Base-by-base conservation (phyloP, 73 alveolate genomes). In the Symbiodinium pilosum region DNA sequence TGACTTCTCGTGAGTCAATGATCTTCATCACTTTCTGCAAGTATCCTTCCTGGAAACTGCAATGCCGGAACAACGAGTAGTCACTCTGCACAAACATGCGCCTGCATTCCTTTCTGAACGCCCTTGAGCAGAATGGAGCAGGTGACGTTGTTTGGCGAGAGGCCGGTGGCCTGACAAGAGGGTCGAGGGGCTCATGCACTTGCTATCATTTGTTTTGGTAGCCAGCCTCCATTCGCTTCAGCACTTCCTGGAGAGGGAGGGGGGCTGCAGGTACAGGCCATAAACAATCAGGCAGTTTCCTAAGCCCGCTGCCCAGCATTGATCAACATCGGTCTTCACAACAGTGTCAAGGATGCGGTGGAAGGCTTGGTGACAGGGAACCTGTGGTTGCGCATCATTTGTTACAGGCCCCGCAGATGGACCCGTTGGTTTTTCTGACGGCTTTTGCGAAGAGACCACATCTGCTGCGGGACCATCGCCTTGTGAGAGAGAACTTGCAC, bases 271-370 rank as follows among this genome's bases (percentile, higher is more conserved):
- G 28, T 52, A 52, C 69, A 12, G 69, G 9, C 4, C 77, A 14
- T 4, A 14, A 26, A 14, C 38, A 59, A 26, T 30, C 85, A 5
- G 11, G 30, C 41, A 14, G 24, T n/a, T n/a, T n/a, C n/a, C n/a
- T 73, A 36, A 73, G 85, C 20, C 44, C n/a, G 14, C 32, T 24
- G 34, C 94, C 94, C 94, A 87, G 68, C 85, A 34, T 32, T 43
- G 85, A 14, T 52, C 84, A 14, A 69, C n/a, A 18, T 87, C 94
- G 59, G 28, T 87, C 94, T 87, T 87, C 81, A 87, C 94, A 59
- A 87, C 85, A 1, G 83, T 21, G n/a, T 87, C 94, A 44, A 87
- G 94, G 84, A 87, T 87, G 94, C 94, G 94, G 77, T 87, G 94
- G 34, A 87, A 87, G 59, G 81, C 81, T 64, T 64, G 81, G 81